phyloP scores from a whole-genome alignment of 2,329 filamentous ascomycete genomes.

The Fusarium gaditjirri region DNA sequence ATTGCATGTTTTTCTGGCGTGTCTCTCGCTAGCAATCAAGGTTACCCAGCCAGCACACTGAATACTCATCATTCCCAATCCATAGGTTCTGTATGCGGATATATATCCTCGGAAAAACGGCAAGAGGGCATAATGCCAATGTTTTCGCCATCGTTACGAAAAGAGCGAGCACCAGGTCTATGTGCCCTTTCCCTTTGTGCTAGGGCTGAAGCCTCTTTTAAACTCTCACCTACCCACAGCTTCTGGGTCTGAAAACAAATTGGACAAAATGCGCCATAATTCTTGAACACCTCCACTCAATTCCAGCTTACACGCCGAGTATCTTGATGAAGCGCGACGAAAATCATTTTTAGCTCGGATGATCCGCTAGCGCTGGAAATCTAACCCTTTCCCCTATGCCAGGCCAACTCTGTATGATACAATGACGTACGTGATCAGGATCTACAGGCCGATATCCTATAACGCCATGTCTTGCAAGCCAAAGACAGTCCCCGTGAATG shows the following conservation, averaged over 20 bases:
- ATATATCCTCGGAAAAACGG: background rate
- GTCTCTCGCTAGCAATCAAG: too few relatives aligned
- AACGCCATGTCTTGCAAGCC: background rate
- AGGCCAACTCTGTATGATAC: background rate
- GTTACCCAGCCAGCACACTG: slow-evolving; percentile 15
- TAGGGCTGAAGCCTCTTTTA: too few relatives aligned
- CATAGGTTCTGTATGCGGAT: too few relatives aligned
- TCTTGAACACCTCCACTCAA: rapidly evolving
- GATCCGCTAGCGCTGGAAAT: background rate
- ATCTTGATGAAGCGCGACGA: background rate
- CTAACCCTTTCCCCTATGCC: background rate
- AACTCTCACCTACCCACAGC: too few relatives aligned
- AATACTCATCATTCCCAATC: slow-evolving; percentile 22
- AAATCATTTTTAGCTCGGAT: background rate
- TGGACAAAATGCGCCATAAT: background rate
- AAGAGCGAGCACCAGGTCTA: slow-evolving; percentile 3
- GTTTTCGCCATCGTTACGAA: background rate
- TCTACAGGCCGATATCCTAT: background rate
- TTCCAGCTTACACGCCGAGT: rapidly evolving
- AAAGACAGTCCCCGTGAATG: background rate
- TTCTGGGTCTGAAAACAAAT: background rate
- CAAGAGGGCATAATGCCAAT: background rate
- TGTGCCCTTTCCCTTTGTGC: too few relatives aligned
- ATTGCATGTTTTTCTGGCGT: background rate
- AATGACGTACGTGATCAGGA: background rate